These are phyloP conservation scores for Saccharomyces hybrid DNA, from an alignment of 1,139 yeast species.

Conservation along the genomic window DNA sequence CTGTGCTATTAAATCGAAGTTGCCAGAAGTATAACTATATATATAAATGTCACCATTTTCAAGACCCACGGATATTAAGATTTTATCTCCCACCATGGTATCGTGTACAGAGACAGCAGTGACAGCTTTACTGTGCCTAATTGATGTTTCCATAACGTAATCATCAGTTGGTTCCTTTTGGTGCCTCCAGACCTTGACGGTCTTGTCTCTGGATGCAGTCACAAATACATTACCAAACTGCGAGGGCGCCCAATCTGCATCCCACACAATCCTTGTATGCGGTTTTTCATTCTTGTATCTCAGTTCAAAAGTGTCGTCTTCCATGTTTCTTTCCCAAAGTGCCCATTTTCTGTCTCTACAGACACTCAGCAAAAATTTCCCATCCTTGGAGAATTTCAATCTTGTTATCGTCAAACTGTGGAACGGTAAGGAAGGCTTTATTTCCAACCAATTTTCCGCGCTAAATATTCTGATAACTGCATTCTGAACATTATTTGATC, in stretches of 20 bases:
- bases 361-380: constrained; percentile 63
- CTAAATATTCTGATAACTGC: constrained; percentile 78
- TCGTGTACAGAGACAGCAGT: constrained; percentile 61
- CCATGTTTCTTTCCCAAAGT: constrained; percentile 53
- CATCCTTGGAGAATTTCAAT: constrained; percentile 67
- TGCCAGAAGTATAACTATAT: constrained; percentile 25
- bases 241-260: constrained; percentile 71
- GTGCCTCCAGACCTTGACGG: constrained; percentile 62
- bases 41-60: constrained; percentile 53
- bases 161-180: constrained; percentile 18
- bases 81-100: constrained; percentile 24
- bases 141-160: constrained; percentile 20
- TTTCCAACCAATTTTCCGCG: constrained; percentile 54
- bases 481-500: constrained; percentile 75
- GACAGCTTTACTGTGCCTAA: constrained; percentile 49
- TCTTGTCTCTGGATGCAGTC: constrained; percentile 85
- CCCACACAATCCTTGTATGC: constrained; percentile 92
- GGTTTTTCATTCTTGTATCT: constrained; percentile 56
- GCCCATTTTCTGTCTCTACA: constrained; percentile 87
- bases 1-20: constrained; percentile 29
- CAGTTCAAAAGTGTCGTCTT: constrained; percentile 37
- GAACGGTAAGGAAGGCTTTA: constrained; percentile 42
- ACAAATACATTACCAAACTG: constrained; percentile 44
- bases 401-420: constrained; percentile 85
- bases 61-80: constrained; percentile 57